Evolutionary conservation across 2,329 filamentous ascomycete genomes (phyloP).

Genomic region (Pestalotiopsis fici): DNA sequence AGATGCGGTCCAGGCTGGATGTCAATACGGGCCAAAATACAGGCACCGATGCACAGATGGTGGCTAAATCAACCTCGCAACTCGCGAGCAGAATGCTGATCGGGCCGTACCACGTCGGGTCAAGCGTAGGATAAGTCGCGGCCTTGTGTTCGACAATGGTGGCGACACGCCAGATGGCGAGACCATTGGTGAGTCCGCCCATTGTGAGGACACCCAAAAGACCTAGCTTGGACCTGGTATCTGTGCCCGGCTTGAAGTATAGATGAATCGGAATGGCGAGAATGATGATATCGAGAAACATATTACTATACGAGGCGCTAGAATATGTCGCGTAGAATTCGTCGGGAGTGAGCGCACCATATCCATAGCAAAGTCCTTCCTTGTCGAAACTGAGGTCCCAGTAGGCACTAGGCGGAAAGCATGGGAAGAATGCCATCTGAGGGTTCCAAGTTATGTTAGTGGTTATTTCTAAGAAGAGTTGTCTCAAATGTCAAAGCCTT

Average conservation of each 20-base stretch:
- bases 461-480: not conserved
- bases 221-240: constrained; percentile 15
- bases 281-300: constrained; percentile 20
- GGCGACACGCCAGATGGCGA: constrained; percentile 30
- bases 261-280: constrained; percentile 21
- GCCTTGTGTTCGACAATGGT: constrained; percentile 27
- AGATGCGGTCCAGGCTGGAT: constrained; percentile 29
- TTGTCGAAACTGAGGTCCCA: constrained; percentile 14
- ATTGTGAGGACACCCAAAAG: constrained; percentile 17
- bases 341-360: constrained; percentile 14
- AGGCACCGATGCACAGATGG: constrained; percentile 30
- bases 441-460: not conserved
- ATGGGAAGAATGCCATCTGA: constrained; percentile 23
- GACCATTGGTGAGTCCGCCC: constrained; percentile 19
- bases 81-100: constrained; percentile 21
- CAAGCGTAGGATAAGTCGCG: constrained; percentile 29
- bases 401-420: constrained; percentile 21
- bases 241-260: constrained; percentile 15
- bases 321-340: constrained; percentile 18
- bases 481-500: not conserved
- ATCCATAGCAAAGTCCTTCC: constrained; percentile 18
- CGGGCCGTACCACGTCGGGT: constrained; percentile 31
- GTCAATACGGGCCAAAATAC: constrained; percentile 33
- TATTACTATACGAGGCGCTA: constrained; percentile 17
- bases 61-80: constrained; percentile 20